Evolutionary conservation across 192 early-diverging fungal genomes (phyloP).

Genomic region (Pilobolus umbonatus): DNA sequence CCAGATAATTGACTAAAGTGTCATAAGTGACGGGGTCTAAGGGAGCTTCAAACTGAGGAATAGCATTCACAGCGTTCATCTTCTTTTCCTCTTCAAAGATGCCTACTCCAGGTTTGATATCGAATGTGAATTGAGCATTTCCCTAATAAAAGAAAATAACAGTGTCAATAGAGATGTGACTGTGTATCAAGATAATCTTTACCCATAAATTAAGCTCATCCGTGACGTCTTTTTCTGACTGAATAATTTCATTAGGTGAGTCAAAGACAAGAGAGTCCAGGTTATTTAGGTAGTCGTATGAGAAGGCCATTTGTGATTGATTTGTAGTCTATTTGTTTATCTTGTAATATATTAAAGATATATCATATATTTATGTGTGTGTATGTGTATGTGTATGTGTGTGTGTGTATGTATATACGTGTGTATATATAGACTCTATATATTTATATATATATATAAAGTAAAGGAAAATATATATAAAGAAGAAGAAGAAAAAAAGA

Average conservation of each 20-base stretch:
- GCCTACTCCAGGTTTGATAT: slow-evolving; percentile 48
- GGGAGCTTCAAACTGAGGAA: slow-evolving; percentile 7
- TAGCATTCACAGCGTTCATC: background rate
- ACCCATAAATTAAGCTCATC: slow-evolving; percentile 69
- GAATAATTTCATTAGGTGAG: background rate
- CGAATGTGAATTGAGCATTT: slow-evolving; percentile 71
- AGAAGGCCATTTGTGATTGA: background rate
- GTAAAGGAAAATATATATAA: background rate
- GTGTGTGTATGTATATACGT: no score
- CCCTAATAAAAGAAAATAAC: slow-evolving; percentile 22
- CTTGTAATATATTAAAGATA: no score
- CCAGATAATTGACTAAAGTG: slow-evolving; percentile 32
- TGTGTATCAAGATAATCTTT: slow-evolving; percentile 1
- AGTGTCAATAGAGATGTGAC: background rate
- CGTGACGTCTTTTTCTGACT: slow-evolving; percentile 58
- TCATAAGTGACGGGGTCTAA: slow-evolving; percentile 30
- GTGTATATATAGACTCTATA: background rate
- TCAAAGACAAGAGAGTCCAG: slow-evolving; percentile 27
- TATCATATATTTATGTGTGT: no score
- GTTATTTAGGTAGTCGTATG: slow-evolving; percentile 8
- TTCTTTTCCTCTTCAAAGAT: slow-evolving; percentile 40
- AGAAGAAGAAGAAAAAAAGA: background rate
- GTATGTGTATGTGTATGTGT: no score
- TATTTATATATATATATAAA: background rate
- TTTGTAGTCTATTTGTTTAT: no score